phyloP scores from a whole-genome alignment of 257 asterid genomes.

The Nicotiana attenuata region DNA sequence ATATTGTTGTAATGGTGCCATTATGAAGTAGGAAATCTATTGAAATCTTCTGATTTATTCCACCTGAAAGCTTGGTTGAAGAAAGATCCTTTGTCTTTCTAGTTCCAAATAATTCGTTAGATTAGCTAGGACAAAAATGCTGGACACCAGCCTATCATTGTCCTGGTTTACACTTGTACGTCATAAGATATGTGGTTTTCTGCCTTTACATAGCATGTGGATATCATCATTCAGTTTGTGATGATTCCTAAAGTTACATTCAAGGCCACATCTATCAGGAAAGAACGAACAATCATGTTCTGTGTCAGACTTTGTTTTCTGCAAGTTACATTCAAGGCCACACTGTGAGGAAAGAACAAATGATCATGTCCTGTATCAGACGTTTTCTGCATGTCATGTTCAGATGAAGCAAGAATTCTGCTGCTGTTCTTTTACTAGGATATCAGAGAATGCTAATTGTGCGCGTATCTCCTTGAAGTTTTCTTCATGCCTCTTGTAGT shows the following conservation, averaged over 20 bases:
- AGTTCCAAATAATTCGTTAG: neutral
- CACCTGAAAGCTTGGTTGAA: neutral
- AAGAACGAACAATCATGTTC: neutral
- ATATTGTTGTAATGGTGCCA: neutral
- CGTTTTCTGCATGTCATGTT: neutral
- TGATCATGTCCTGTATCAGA: neutral
- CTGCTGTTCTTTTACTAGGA: neutral
- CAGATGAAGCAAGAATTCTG: neutral
- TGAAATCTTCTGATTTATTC: neutral
- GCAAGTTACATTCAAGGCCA: neutral
- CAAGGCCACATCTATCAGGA: neutral
- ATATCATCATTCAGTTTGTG: neutral
- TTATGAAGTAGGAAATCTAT: neutral
- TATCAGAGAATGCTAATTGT: neutral
- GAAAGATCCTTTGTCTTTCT: neutral
- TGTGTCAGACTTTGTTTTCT: neutral
- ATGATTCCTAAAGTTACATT: neutral
- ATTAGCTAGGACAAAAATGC: neutral
- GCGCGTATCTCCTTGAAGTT: neutral
- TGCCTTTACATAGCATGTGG: neutral
- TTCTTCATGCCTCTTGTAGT: neutral
- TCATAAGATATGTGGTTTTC: neutral
- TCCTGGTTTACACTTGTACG: neutral
- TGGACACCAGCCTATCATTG: neutral
- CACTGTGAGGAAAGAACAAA: neutral